Percentiles rank a stretch among this genome's conserved stretches.
phyloP scores from a whole-genome alignment of 2,329 filamentous ascomycete species.

The Dactylellina parvicollis region DNA sequence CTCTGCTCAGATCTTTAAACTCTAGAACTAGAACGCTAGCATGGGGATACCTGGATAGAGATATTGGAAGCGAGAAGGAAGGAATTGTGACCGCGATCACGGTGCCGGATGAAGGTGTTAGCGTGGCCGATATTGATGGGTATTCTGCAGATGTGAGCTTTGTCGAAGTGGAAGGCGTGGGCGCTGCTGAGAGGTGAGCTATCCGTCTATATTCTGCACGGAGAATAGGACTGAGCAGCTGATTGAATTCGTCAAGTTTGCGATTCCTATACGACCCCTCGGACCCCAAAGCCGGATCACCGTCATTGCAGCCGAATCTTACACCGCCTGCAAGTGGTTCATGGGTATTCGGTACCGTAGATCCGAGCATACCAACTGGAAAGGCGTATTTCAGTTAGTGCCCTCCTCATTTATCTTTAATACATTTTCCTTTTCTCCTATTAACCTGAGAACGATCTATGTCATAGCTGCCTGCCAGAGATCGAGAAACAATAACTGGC shows the following conservation, averaged over 20 bases:
- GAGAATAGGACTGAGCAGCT: not conserved
- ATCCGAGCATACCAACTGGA: not conserved
- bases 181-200: slow-evolving; percentile 24
- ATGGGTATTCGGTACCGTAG: slow-evolving; percentile 16
- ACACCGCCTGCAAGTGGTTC: slow-evolving; percentile 19
- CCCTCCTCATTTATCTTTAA: not conserved
- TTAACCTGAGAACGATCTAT: not conserved
- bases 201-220: not conserved
- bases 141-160: not conserved
- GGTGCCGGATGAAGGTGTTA: slow-evolving; percentile 22
- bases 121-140: slow-evolving; percentile 2
- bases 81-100: slow-evolving; percentile 7
- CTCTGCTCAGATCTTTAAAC: slow-evolving; percentile 27
- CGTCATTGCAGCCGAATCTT: slow-evolving; percentile 28
- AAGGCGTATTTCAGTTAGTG: slow-evolving; percentile 35
- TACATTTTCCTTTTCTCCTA: not conserved
- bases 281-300: slow-evolving; percentile 11
- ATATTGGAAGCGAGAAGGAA: not conserved
- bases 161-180: slow-evolving; percentile 13
- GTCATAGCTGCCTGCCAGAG: slow-evolving; percentile 27
- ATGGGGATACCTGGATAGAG: slow-evolving; percentile 23
- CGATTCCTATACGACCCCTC: slow-evolving; percentile 30
- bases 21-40: slow-evolving; percentile 18
- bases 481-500: slow-evolving; percentile 1
- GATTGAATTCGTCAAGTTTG: not conserved